These are phyloP conservation scores for Castanea crenata DNA, from an alignment of 306 rosid species.

Conservation along the genomic window DNA sequence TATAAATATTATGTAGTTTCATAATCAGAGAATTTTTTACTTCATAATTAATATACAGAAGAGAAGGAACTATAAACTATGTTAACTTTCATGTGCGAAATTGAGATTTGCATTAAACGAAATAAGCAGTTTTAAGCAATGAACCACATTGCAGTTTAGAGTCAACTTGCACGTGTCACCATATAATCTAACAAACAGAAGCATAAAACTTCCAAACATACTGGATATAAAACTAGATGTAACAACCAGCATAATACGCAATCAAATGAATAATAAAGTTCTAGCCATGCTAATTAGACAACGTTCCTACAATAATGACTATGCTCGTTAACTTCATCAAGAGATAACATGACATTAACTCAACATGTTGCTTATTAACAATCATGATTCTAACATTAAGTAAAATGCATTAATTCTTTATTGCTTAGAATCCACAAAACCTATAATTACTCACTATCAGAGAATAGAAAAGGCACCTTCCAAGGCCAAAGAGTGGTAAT, in stretches of 20 bases:
- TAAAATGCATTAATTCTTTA: not conserved
- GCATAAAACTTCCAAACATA: not conserved
- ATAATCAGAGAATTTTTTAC: not conserved
- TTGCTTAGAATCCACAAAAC: not conserved
- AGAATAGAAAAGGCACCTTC: constrained; percentile 56
- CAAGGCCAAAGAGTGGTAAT: constrained; percentile 99
- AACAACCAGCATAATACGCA: not conserved
- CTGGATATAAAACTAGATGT: not conserved
- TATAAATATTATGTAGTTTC: not conserved
- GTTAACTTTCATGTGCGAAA: not conserved
- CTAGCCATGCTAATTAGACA: not conserved
- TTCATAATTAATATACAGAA: not conserved
- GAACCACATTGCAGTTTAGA: not conserved
- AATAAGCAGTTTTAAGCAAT: not conserved
- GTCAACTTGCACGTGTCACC: not conserved
- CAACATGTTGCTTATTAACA: not conserved
- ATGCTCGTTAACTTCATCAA: not conserved
- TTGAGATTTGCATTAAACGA: not conserved
- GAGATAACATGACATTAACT: not conserved
- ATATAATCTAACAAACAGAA: not conserved
- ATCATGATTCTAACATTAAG: not conserved
- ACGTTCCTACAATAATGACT: not conserved
- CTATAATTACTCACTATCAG: not conserved
- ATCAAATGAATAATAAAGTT: not conserved
- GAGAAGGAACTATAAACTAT: not conserved